These are phyloP conservation scores for Aspergillus carlsbadensis DNA, from an alignment of 495 filamentous ascomycete species.

Conservation along the genomic window DNA sequence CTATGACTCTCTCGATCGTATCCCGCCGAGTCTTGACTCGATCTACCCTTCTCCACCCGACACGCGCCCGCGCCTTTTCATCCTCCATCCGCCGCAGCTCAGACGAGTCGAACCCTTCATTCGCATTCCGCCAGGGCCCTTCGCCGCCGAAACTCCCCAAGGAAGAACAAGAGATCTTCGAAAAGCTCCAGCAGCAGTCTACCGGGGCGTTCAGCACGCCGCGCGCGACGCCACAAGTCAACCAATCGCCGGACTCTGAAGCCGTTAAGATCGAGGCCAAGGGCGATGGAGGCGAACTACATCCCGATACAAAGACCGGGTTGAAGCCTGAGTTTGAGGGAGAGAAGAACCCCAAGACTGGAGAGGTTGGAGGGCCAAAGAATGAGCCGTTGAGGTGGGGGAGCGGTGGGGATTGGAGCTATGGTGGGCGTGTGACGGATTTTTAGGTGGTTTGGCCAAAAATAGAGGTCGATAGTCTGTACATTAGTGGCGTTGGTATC, in stretches of 20 bases:
- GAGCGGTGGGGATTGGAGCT: slow-evolving; percentile 81
- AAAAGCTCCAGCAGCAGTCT: slow-evolving; percentile 72
- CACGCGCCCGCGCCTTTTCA: slow-evolving; percentile 30
- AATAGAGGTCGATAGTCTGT: background rate
- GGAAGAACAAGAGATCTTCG: slow-evolving; percentile 90
- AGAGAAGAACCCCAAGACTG: slow-evolving; percentile 88
- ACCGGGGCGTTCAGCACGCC: slow-evolving; percentile 75
- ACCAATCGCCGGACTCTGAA: slow-evolving; percentile 42
- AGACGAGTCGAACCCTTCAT: slow-evolving; percentile 31
- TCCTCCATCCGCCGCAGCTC: slow-evolving; percentile 28
- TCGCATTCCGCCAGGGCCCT: slow-evolving; percentile 52
- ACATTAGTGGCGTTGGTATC: slow-evolving; percentile 1
- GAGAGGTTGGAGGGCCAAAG: slow-evolving; percentile 96
- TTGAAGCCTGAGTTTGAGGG: slow-evolving; percentile 92
- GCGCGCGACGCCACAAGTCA: slow-evolving; percentile 36
- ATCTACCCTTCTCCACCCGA: slow-evolving; percentile 22
- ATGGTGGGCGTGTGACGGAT: slow-evolving; percentile 92
- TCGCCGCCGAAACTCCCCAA: slow-evolving; percentile 82
- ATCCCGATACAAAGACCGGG: slow-evolving; percentile 69
- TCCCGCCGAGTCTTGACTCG: slow-evolving; percentile 22
- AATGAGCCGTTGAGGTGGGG: slow-evolving; percentile 96
- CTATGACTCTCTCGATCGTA: slow-evolving; percentile 15
- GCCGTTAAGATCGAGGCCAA: slow-evolving; percentile 43
- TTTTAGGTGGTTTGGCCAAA: slow-evolving; percentile 55
- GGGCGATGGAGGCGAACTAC: slow-evolving; percentile 59